phyloP scores from a whole-genome alignment of 192 early-diverging fungal genomes.

The Coemansia sp. region DNA sequence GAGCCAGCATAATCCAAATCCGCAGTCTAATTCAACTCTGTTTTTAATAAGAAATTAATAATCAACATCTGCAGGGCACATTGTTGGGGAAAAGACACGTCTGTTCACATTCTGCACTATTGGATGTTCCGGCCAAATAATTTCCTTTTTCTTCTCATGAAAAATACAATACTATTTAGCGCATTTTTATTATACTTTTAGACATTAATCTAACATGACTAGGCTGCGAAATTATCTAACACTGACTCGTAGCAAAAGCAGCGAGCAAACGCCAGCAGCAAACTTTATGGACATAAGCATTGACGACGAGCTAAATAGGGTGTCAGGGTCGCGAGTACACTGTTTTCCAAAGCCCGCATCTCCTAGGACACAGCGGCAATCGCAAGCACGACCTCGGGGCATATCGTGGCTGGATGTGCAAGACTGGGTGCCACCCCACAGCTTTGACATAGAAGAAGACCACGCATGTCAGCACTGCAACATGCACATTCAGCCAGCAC shows the following conservation, averaged over 20 bases:
- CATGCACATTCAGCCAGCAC: conserved; percentile 28
- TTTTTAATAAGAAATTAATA: not conserved
- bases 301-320: not conserved
- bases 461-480: conserved; percentile 38
- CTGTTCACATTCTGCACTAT: not conserved
- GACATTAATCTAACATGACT: not conserved
- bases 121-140: not conserved
- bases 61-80: not conserved
- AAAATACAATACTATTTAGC: not conserved
- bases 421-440: not conserved
- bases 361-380: not conserved
- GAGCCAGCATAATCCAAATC: not conserved
- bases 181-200: not conserved
- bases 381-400: conserved; percentile 10
- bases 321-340: not conserved
- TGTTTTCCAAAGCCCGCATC: not conserved
- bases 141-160: conserved; percentile 8
- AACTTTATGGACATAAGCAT: conserved; percentile 42
- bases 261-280: conserved; percentile 10
- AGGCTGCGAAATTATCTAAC: not conserved
- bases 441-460: not conserved
- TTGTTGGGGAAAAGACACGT: not conserved
- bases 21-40: not conserved
- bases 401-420: conserved; percentile 40
- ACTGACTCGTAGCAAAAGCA: not conserved